Percentiles rank a stretch among this genome's conserved stretches.
Evolutionary conservation across 805 yeast species (phyloP).

Genomic region (Metschnikowia matae): DNA sequence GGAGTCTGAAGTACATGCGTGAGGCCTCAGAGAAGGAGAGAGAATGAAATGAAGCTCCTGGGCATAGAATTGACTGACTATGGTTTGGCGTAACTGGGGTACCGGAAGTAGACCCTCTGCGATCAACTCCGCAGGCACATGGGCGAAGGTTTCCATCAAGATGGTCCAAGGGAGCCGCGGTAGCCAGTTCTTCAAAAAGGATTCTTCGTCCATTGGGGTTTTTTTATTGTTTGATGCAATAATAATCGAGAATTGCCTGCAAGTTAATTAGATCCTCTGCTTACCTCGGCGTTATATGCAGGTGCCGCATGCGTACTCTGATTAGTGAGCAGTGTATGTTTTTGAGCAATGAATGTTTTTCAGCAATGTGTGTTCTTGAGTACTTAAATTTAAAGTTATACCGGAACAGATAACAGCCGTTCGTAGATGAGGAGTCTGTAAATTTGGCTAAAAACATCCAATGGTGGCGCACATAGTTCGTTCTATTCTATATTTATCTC

Average conservation of each 20-base stretch:
- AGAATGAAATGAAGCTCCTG: conserved; percentile 33
- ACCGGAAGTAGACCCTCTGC: conserved; percentile 11
- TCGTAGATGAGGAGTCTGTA: not conserved
- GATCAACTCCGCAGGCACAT: conserved; percentile 10
- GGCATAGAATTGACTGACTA: conserved; percentile 25
- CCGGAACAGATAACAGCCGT: not conserved
- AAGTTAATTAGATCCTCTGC: not conserved
- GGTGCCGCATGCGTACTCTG: not conserved
- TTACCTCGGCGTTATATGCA: not conserved
- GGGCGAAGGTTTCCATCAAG: conserved; percentile 9
- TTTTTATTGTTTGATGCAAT: not conserved
- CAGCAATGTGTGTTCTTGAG: not conserved
- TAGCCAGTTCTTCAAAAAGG: conserved; percentile 10
- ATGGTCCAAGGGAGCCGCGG: conserved; percentile 14
- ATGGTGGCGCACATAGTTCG: not conserved
- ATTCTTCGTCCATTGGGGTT: conserved; percentile 4
- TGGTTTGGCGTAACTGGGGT: conserved; percentile 19
- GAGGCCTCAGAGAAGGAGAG: conserved; percentile 28
- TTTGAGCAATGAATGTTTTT: too few species aligned
- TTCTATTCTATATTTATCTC: not conserved
- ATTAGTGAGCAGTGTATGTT: not conserved
- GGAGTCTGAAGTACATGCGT: conserved; percentile 8
- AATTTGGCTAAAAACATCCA: not conserved
- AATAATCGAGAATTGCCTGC: not conserved
- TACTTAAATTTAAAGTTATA: not conserved